Evolutionary conservation across 139 green algal genomes (phyloP).

Genomic region (Picochlorum sp.): DNA sequence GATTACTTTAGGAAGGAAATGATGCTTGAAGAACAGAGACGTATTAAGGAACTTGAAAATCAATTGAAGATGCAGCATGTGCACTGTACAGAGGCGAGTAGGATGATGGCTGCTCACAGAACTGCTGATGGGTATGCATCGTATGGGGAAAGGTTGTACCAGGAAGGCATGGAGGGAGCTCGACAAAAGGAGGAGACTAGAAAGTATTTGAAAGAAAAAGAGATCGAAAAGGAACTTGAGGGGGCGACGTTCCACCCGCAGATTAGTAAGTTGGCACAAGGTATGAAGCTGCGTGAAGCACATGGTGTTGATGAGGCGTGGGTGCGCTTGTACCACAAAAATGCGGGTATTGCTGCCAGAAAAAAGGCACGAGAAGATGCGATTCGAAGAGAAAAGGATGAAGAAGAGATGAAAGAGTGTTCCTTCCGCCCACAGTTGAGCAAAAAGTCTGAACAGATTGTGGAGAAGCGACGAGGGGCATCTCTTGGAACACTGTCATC

Average conservation of each 20-base stretch:
- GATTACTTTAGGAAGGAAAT: constrained; percentile 33
- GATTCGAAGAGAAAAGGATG: not conserved
- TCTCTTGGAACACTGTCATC: not conserved
- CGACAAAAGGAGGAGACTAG: constrained; percentile 27
- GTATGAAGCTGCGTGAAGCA: constrained; percentile 10
- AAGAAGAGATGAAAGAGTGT: constrained; percentile 39
- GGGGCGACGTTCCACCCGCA: constrained; percentile 65
- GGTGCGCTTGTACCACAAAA: not conserved
- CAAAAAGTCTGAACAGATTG: constrained; percentile 14
- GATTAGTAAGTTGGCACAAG: constrained; percentile 33
- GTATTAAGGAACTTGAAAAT: constrained; percentile 29
- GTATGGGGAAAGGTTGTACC: constrained; percentile 77
- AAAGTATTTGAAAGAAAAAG: constrained; percentile 36
- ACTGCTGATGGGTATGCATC: constrained; percentile 50
- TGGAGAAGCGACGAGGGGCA: constrained; percentile 14
- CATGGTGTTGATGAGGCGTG: no score
- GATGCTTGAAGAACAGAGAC: constrained; percentile 37
- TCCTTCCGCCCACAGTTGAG: constrained; percentile 63
- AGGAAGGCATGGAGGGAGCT: constrained; percentile 50
- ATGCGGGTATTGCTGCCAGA: no score
- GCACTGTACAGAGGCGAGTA: constrained; percentile 53
- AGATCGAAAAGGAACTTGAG: constrained; percentile 34
- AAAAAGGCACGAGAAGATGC: not conserved
- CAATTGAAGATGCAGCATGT: constrained; percentile 29
- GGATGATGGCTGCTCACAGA: constrained; percentile 55